Conservation (phyloP, 192 early-diverging fungal species). For the Podila verticillata region DNA sequence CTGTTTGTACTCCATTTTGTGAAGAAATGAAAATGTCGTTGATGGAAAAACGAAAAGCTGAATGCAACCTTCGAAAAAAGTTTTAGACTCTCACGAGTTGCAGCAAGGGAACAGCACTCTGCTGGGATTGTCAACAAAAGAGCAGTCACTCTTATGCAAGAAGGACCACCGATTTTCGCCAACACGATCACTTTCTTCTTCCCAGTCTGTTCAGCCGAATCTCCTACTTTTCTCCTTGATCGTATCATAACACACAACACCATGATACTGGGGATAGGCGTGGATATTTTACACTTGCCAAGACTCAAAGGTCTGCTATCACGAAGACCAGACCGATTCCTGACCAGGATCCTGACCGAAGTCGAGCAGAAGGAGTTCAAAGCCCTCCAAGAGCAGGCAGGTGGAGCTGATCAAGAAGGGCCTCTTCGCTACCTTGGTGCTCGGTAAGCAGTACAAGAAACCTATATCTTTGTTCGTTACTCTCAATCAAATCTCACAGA, state of each 20-base stretch:
- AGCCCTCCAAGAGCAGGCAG: background rate
- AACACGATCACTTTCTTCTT: no score
- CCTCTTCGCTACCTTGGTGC: conserved; percentile 16
- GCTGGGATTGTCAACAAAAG: no score
- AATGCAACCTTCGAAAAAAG: conserved; percentile 3
- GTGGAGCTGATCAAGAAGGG: conserved; percentile 7
- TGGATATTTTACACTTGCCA: conserved; percentile 78
- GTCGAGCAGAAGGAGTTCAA: conserved; percentile 51
- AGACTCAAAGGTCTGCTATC: conserved; percentile 66
- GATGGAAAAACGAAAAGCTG: background rate
- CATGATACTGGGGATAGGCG: conserved; percentile 83
- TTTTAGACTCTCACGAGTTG: no score
- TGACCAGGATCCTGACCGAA: conserved; percentile 66
- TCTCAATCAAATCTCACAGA: background rate
- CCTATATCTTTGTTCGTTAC: background rate
- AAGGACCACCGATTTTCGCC: no score
- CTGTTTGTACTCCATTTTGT: conserved; percentile 45
- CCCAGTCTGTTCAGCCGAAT: no score
- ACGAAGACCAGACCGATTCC: conserved; percentile 61
- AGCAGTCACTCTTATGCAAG: no score
- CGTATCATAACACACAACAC: background rate
- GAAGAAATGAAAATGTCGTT: background rate
- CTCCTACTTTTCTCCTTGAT: no score
- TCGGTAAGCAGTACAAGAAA: conserved; percentile 20
- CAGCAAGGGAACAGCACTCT: no score